phyloP scores from a whole-genome alignment of 208 protist species.

The Cochliopodium minus region DNA sequence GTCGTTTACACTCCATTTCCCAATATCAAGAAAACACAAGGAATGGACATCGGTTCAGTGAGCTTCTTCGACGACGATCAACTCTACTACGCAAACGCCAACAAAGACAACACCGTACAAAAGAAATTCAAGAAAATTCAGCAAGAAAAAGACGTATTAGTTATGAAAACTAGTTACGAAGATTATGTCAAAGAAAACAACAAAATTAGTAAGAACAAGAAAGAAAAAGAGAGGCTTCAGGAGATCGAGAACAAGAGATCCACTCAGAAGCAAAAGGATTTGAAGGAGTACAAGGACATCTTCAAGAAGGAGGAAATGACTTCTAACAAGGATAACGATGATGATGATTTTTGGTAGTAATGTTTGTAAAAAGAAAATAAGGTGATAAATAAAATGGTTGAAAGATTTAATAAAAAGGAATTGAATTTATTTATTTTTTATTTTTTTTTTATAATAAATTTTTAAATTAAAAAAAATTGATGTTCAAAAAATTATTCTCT shows the following conservation, averaged over 20 bases:
- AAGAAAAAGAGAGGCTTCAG: neutral
- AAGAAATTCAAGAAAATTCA: constrained; percentile 75
- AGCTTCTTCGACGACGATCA: constrained; percentile 68
- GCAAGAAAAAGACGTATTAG: constrained; percentile 49
- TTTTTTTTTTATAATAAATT: too few relatives aligned
- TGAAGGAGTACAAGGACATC: too few relatives aligned
- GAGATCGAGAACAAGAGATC: neutral
- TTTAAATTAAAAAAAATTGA: too few relatives aligned
- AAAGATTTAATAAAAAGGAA: too few relatives aligned
- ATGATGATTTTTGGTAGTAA: too few relatives aligned
- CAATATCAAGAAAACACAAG: constrained; percentile 84
- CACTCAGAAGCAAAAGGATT: too few relatives aligned
- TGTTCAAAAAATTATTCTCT: too few relatives aligned
- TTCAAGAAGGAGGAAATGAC: too few relatives aligned
- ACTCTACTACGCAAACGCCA: constrained; percentile 48
- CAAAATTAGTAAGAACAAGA: neutral
- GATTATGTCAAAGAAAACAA: neutral
- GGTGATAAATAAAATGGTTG: too few relatives aligned
- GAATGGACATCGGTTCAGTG: constrained; percentile 82
- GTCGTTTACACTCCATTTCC: constrained; percentile 87
- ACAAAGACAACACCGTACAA: constrained; percentile 60
- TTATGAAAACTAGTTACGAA: neutral
- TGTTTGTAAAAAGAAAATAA: too few relatives aligned
- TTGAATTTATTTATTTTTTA: too few relatives aligned
- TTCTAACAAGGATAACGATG: too few relatives aligned